A percentile compares a stretch with the other conserved stretches of the same genome.
These are phyloP conservation scores for Dioscorea cayenensis DNA, from an alignment of 116 monocot species.

Conservation along the genomic window DNA sequence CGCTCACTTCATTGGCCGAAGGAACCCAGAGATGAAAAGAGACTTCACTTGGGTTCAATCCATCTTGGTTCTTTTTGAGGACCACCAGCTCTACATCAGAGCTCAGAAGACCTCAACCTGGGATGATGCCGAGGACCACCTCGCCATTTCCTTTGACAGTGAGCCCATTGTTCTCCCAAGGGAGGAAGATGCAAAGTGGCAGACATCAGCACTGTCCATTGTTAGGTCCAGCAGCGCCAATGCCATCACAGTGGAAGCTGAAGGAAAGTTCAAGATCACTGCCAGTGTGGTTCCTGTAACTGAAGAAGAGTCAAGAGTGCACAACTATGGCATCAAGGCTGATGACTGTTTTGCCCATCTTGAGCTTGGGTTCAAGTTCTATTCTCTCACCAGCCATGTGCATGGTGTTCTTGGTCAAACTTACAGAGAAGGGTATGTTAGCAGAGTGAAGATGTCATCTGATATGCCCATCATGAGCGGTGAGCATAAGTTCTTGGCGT, in stretches of 20 bases:
- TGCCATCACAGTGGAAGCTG: constrained; percentile 17
- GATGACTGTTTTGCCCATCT: constrained; percentile 54
- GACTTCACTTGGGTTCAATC: constrained; percentile 27
- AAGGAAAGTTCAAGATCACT: constrained; percentile 23
- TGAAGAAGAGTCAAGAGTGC: constrained; percentile 38
- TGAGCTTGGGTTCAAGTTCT: constrained; percentile 57
- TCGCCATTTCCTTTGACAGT: constrained; percentile 28
- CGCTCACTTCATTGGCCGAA: constrained; percentile 35
- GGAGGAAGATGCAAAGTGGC: constrained; percentile 23
- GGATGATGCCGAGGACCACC: constrained; percentile 32
- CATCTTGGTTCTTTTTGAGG: constrained; percentile 12
- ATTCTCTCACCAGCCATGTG: constrained; percentile 21
- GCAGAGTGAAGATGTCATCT: constrained; percentile 23
- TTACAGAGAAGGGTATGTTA: constrained; percentile 30
- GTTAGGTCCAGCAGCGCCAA: constrained; percentile 14
- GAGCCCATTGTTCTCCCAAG: constrained; percentile 10
- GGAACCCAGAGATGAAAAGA: constrained; percentile 4
- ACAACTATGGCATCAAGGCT: constrained; percentile 29
- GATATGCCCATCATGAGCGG: constrained; percentile 55
- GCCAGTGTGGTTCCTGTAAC: constrained; percentile 43
- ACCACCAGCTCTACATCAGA: constrained; percentile 24
- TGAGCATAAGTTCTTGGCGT: constrained; percentile 18
- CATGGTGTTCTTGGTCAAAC: constrained; percentile 54
- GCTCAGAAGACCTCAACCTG: constrained; percentile 28
- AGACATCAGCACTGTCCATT: constrained; percentile 9